Base-by-base conservation (phyloP, 352 stramenopile species). In the Globisporangium sylvaticum region DNA sequence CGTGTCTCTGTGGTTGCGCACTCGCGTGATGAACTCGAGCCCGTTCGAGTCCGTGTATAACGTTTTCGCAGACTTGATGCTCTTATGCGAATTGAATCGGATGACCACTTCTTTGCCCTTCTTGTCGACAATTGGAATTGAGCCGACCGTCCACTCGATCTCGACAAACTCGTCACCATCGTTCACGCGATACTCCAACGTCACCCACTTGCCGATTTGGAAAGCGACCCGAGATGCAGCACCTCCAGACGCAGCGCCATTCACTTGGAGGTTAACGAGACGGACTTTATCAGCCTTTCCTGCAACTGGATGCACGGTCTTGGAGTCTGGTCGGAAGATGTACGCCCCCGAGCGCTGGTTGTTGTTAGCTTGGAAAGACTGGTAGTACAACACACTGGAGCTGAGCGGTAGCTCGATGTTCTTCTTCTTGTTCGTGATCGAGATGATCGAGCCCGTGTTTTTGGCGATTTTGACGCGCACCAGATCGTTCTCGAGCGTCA, bases 1-100 rank as follows among this genome's bases (percentile, higher is more conserved):
- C 37, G 90, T 97, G 27, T 91, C 84, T 24, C 94, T 81, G 66
- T 92, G 80, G 74, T 97, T 94, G 34, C 90, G 83, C 64, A 93
- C 77, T n/a, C 97, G 89, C 44, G 91, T 72, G 60, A 98, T 75
- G 66, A 99, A 98, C 75, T 98, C 96, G 39, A 97, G 70, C 4
- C 92, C 96, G 77, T 99, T 99, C 22, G 95, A 98, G 75, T 99
- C 97, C 6, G 96, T 98, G 77, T 95, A 99, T 73, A 85, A 75
- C 20, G 70, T 85, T 20, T 63, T 66, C 8, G 75, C 71, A 0
- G 84, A 90, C 66, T 83, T 55, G 31, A 92, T 90, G 29, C 46
- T 73, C 15, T 78, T 78, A 25, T 80, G 60, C 4, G 93, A 80
- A 37, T 88, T 78, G 61, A 97, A 98, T 46, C 91, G 90, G 0